Base-by-base conservation (phyloP, 1,139 yeast species). In the Hansenula lynferdii region DNA sequence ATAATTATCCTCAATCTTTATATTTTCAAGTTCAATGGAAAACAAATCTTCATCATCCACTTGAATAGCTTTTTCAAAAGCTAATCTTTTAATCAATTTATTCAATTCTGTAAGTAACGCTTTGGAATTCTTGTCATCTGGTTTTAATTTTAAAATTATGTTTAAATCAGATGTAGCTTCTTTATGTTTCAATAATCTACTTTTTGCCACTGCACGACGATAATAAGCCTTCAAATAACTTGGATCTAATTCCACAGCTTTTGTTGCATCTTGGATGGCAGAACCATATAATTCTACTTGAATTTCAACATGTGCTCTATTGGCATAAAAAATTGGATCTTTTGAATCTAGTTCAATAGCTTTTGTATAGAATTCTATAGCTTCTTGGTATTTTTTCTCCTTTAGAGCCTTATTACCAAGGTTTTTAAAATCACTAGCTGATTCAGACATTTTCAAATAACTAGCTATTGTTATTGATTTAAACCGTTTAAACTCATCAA, bases 291-390 rank as follows among this genome's bases (percentile, higher is more conserved):
- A 82, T 57, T 92, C 98, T 40, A 81, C 62, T 57, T 86, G 85
- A 56, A 90, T 78, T 50, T 89, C 82, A 1, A 87, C 96, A 47
- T 87, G 95, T 0, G 98, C 97, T 47, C 97, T 70, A 63, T 92
- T 92, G 23, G 96, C 80, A 58, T 67, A 85, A 54, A 79, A 83
- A 16, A 90, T 77, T 1, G 94, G 85, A 44, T 82, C 78, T n/a
- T 67, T 53, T 6, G 75, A 64, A 51, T 84, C 84, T 18, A 81
- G 56, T 30, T 72, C 80, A 37, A 90, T 85, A n/a, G 97, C 97
- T 50, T 72, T 60, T 3, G 92, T 75, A 58, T 92, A 92, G 11
- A 70, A 58, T 6, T 73, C 81, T 24, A 86, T 68, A 9, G 97
- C 97, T 25, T 73, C 72, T 10, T 72, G 73, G 53, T 66, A 85